phyloP scores from a whole-genome alignment of 2,329 filamentous ascomycete genomes.

The Pyrenophora teres region DNA sequence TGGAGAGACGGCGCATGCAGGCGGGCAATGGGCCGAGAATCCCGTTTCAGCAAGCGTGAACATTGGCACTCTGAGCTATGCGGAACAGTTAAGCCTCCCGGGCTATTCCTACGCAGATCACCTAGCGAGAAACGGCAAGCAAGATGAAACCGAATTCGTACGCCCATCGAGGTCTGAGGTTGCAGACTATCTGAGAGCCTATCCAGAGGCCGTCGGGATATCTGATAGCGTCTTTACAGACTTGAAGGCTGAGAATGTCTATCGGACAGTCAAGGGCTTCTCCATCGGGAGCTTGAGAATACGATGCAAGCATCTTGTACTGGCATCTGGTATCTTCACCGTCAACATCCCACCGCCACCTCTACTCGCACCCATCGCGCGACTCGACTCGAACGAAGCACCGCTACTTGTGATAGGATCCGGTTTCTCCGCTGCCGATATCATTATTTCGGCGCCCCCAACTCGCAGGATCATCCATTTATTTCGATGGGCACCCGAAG shows the following conservation, averaged over 20 bases:
- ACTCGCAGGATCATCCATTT: constrained; percentile 62
- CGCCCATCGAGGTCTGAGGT: constrained; percentile 61
- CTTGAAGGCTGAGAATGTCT: constrained; percentile 51
- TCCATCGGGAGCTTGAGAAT: constrained; percentile 58
- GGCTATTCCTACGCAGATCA: constrained; percentile 63
- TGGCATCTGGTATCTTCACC: constrained; percentile 65
- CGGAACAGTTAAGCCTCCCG: constrained; percentile 64
- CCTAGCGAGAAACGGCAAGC: constrained; percentile 50
- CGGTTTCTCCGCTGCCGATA: constrained; percentile 66
- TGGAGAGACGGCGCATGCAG: constrained; percentile 56
- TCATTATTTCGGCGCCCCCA: constrained; percentile 60
- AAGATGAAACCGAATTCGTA: constrained; percentile 54
- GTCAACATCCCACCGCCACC: constrained; percentile 58
- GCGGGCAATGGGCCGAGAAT: constrained; percentile 65
- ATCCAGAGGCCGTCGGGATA: constrained; percentile 60
- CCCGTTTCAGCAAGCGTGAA: constrained; percentile 58
- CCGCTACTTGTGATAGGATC: constrained; percentile 64
- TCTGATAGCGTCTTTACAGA: constrained; percentile 52
- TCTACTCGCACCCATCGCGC: constrained; percentile 54
- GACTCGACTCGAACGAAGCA: constrained; percentile 25
- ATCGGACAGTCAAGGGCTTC: constrained; percentile 54
- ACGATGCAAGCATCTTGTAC: constrained; percentile 60
- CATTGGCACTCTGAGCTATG: constrained; percentile 65
- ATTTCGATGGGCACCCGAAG: constrained; percentile 63
- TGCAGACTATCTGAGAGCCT: constrained; percentile 60